These are phyloP conservation scores for Wickerhamiella shivajii DNA, from an alignment of 805 yeast genomes.

Conservation along the genomic window DNA sequence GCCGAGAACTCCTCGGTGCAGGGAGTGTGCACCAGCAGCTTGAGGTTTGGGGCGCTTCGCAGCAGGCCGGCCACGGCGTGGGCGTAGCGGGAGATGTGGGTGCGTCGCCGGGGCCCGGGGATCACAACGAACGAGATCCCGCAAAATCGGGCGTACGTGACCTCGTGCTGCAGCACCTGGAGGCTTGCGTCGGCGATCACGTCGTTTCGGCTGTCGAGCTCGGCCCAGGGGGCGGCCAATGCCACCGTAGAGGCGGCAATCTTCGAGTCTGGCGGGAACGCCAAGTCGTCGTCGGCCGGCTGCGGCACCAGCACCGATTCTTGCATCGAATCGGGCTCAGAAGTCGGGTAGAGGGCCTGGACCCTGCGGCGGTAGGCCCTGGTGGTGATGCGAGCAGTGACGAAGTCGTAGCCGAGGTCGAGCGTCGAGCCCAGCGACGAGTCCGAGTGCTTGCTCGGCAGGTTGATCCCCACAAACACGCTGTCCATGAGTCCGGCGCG, in stretches of 20 bases:
- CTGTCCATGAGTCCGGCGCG: constrained; percentile 1
- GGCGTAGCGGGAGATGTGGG: constrained; percentile 36
- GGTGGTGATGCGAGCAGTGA: constrained; percentile 43
- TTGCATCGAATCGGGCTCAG: no score
- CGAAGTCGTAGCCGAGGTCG: constrained; percentile 35
- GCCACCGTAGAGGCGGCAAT: constrained; percentile 36
- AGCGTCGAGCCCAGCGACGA: constrained; percentile 24
- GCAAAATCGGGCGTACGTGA: constrained; percentile 42
- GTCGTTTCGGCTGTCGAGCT: constrained; percentile 40
- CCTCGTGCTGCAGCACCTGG: constrained; percentile 45
- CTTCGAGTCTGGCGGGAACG: constrained; percentile 31
- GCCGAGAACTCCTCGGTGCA: constrained; percentile 27
- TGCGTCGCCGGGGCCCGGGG: constrained; percentile 49
- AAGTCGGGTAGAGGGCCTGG: constrained; percentile 17
- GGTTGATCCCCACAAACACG: constrained; percentile 24
- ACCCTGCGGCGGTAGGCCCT: constrained; percentile 22
- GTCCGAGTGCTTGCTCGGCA: constrained; percentile 23
- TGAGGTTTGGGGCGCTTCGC: constrained; percentile 18
- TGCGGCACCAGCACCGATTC: constrained; percentile 29
- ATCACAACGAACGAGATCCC: constrained; percentile 42
- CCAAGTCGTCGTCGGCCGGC: constrained; percentile 31
- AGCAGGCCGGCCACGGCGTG: constrained; percentile 29
- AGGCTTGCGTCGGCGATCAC: constrained; percentile 37
- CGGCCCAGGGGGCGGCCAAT: constrained; percentile 54
- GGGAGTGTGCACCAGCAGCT: constrained; percentile 23